Percentiles rank a stretch among this genome's conserved stretches.
Conservation (phyloP, 2,329 filamentous ascomycete species). For the Emergomyces orientalis region DNA sequence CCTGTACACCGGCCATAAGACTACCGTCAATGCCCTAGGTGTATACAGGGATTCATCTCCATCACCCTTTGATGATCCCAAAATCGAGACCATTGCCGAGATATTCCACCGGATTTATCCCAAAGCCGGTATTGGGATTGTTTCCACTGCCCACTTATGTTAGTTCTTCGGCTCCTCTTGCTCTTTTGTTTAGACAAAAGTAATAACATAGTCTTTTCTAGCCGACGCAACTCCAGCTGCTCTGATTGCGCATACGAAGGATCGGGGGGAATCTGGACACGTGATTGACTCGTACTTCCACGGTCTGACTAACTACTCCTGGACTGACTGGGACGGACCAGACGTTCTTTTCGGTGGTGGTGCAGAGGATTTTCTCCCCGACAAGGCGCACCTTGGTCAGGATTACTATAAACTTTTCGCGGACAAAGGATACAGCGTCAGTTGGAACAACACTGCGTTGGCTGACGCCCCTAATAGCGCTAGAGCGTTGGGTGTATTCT, state of each 20-base stretch:
- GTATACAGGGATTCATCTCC: conserved; percentile 71
- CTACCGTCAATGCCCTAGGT: conserved; percentile 70
- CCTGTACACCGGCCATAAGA: conserved; percentile 76
- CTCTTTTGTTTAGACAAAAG: no score
- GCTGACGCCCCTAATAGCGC: conserved; percentile 47
- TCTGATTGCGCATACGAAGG: conserved; percentile 61
- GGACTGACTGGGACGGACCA: conserved; percentile 63
- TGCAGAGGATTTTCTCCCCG: conserved; percentile 68
- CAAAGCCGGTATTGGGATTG: conserved; percentile 53
- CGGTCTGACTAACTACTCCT: conserved; percentile 69
- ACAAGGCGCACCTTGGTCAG: conserved; percentile 57
- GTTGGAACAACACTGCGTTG: conserved; percentile 65
- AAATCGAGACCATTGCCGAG: conserved; percentile 68
- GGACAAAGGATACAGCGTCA: conserved; percentile 61
- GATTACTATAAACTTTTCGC: conserved; percentile 65
- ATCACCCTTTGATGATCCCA: conserved; percentile 69
- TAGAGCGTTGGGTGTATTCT: conserved; percentile 69
- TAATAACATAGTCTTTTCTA: conserved; percentile 30
- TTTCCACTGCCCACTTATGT: conserved; percentile 61
- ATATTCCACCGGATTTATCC: conserved; percentile 59
- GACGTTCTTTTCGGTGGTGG: conserved; percentile 78
- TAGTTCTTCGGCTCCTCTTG: conserved; percentile 3
- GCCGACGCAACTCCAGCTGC: conserved; percentile 76
- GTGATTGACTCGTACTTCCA: conserved; percentile 69
- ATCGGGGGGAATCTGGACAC: conserved; percentile 58